These are phyloP conservation scores for Aspergillus nomiae DNA, from an alignment of 2,329 filamentous ascomycete genomes.

Conservation along the genomic window DNA sequence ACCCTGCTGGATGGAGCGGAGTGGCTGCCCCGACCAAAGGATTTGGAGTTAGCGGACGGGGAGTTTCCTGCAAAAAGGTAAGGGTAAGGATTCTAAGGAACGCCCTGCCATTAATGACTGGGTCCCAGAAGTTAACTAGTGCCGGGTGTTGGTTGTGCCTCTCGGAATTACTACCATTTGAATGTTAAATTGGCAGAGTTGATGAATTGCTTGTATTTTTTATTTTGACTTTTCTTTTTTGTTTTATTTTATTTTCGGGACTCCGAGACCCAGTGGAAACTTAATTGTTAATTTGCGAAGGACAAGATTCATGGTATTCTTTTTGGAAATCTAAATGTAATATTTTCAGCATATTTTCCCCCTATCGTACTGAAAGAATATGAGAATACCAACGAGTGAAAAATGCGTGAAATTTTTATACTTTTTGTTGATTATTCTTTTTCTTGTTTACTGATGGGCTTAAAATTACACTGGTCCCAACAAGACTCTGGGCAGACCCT, in stretches of 20 bases:
- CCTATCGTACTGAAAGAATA: background rate
- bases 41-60: background rate
- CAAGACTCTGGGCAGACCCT: slow-evolving; percentile 11
- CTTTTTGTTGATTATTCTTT: background rate
- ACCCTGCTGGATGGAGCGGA: background rate
- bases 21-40: background rate
- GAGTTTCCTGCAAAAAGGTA: background rate
- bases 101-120: slow-evolving; percentile 8
- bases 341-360: background rate
- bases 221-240: background rate
- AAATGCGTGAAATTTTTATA: background rate
- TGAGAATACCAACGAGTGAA: background rate
- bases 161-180: slow-evolving; percentile 12
- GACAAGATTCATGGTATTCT: background rate
- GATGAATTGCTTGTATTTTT: slow-evolving; percentile 2
- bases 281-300: background rate
- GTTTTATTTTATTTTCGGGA: background rate
- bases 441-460: background rate
- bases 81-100: slow-evolving; percentile 1
- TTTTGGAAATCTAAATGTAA: background rate
- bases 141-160: slow-evolving; percentile 10
- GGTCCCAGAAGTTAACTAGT: slow-evolving; percentile 6
- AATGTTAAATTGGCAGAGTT: slow-evolving; percentile 9
- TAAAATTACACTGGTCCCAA: background rate
- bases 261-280: background rate